Evolutionary conservation across 345 rosid genomes (phyloP).

Genomic region (Moricandia arvensis): DNA sequence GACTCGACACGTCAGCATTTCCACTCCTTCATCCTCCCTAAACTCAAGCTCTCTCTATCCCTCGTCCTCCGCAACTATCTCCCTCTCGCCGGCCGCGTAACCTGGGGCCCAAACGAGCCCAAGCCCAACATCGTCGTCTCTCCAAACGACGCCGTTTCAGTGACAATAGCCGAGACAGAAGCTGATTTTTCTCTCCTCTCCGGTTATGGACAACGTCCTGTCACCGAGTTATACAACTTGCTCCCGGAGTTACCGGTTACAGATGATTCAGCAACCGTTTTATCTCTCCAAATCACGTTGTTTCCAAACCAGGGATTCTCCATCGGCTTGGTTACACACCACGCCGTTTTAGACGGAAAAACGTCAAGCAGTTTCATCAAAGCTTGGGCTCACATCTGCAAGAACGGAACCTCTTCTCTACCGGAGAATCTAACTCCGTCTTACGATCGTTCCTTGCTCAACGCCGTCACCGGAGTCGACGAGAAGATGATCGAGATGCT

Average conservation of each 20-base stretch:
- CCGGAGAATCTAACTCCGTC: constrained; percentile 28
- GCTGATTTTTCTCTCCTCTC: constrained; percentile 32
- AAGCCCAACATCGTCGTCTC: constrained; percentile 34
- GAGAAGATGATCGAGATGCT: constrained; percentile 3
- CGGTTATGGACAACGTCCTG: neutral
- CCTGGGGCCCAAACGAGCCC: constrained; percentile 18
- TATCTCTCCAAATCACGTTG: constrained; percentile 38
- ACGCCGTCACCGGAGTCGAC: constrained; percentile 24
- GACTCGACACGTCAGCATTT: constrained; percentile 24
- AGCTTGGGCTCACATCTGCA: constrained; percentile 42
- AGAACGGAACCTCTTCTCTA: neutral
- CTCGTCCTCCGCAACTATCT: constrained; percentile 37
- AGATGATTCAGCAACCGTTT: neutral
- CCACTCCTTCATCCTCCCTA: constrained; percentile 36
- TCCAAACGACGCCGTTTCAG: constrained; percentile 26
- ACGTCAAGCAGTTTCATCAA: constrained; percentile 29
- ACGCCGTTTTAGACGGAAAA: constrained; percentile 37
- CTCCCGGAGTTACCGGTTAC: constrained; percentile 23
- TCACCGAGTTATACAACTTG: constrained; percentile 24
- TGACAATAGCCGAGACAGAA: constrained; percentile 31
- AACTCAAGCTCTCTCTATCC: constrained; percentile 44
- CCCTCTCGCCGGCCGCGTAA: constrained; percentile 39
- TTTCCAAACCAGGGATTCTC: constrained; percentile 39
- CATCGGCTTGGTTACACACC: constrained; percentile 32
- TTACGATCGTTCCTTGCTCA: constrained; percentile 29